A percentile compares a stretch with the other conserved stretches of the same genome.
phyloP scores from a whole-genome alignment of 2,329 filamentous ascomycete genomes.

The Daldinia sp. region DNA sequence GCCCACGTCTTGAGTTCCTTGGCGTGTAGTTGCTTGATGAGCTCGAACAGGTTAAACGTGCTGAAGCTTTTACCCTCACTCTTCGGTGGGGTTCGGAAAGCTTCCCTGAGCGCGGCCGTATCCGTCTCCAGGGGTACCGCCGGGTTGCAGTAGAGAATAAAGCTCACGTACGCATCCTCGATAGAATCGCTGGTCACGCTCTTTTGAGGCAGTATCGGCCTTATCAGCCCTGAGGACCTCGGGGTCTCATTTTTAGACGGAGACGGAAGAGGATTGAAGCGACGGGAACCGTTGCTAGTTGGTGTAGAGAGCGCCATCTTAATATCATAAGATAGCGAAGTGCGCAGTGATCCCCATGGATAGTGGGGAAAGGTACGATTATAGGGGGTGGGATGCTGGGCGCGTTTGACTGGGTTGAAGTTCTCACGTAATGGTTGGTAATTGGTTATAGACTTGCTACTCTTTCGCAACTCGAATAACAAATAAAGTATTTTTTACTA shows the following conservation, averaged over 20 bases:
- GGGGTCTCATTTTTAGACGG: slow-evolving; percentile 48
- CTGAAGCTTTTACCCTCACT: slow-evolving; percentile 90
- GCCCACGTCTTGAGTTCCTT: slow-evolving; percentile 95
- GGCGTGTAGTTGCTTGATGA: slow-evolving; percentile 81
- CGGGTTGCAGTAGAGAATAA: slow-evolving; percentile 93
- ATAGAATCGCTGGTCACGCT: slow-evolving; percentile 77
- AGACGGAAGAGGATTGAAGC: slow-evolving; percentile 46
- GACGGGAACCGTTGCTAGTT: slow-evolving; percentile 47
- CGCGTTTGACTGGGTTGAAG: slow-evolving; percentile 12
- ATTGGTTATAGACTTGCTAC: slow-evolving; percentile 16
- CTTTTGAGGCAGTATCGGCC: slow-evolving; percentile 69
- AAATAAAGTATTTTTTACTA: slow-evolving; percentile 21
- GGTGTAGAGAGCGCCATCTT: slow-evolving; percentile 50
- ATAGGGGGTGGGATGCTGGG: slow-evolving; percentile 12
- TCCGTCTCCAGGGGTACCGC: slow-evolving; percentile 77
- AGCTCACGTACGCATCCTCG: slow-evolving; percentile 84
- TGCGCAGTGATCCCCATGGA: slow-evolving; percentile 31
- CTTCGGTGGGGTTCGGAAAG: slow-evolving; percentile 83
- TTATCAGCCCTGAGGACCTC: slow-evolving; percentile 44
- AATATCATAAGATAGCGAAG: slow-evolving; percentile 38
- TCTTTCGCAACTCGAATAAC: slow-evolving; percentile 11
- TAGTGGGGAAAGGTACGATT: slow-evolving; percentile 24
- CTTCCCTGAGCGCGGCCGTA: slow-evolving; percentile 76
- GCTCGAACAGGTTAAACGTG: slow-evolving; percentile 79
- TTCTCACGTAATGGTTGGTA: slow-evolving; percentile 24